Evolutionary conservation across 176 grass and related monocot genomes (phyloP).

Genomic region (Musa schizocarpa): DNA sequence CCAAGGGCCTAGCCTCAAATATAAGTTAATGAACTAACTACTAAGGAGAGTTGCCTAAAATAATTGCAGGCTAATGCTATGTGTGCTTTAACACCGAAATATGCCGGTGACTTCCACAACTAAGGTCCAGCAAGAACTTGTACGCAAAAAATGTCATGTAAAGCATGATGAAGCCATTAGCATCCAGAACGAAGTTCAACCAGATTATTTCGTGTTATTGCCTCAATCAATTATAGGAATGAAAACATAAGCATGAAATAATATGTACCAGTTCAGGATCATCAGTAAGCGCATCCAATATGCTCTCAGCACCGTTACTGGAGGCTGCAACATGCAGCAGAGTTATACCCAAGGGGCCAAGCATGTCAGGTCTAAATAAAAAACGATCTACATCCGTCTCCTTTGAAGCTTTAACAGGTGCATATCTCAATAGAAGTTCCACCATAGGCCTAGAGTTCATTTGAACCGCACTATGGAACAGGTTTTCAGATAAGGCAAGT

Average conservation of each 20-base stretch:
- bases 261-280: slow-evolving; percentile 80
- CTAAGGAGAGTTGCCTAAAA: neutral
- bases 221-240: neutral
- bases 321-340: slow-evolving; percentile 89
- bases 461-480: slow-evolving; percentile 55
- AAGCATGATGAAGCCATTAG: too few species aligned
- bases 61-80: neutral
- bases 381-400: slow-evolving; percentile 29
- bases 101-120: too few species aligned
- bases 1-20: neutral
- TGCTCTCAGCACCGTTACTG: slow-evolving; percentile 45
- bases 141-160: neutral
- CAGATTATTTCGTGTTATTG: neutral
- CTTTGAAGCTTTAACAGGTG: slow-evolving; percentile 23
- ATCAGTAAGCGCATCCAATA: slow-evolving; percentile 74
- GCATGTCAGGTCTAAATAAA: slow-evolving; percentile 76
- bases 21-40: neutral
- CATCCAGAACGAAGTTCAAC: too few species aligned
- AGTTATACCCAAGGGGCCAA: slow-evolving; percentile 54
- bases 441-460: slow-evolving; percentile 65
- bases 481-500: slow-evolving; percentile 58
- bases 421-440: slow-evolving; percentile 62
- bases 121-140: neutral
- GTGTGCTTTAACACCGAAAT: too few species aligned
- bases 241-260: slow-evolving; percentile 19